Conservation (phyloP, 2,329 filamentous ascomycete genomes). For the Orbilia brochopaga region DNA sequence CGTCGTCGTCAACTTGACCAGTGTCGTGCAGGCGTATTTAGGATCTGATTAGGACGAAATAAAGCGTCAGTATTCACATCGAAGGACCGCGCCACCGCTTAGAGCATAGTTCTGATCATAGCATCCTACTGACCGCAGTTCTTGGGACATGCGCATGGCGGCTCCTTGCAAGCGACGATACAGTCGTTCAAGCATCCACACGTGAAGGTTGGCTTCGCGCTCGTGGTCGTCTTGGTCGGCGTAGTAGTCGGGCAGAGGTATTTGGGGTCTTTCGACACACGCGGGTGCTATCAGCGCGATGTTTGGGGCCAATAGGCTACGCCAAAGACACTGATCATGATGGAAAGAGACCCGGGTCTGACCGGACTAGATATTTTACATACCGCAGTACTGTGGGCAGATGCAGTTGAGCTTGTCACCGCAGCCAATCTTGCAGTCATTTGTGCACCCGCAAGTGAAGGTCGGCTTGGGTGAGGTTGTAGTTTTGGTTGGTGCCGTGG, state of each 20-base stretch:
- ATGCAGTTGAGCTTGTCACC: constrained; percentile 7
- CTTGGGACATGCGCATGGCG: constrained; percentile 45
- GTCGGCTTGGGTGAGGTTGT: constrained; percentile 21
- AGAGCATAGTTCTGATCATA: background rate
- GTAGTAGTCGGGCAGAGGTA: constrained; percentile 27
- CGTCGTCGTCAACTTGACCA: constrained; percentile 9
- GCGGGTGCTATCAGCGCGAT: constrained; percentile 23
- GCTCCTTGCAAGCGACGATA: constrained; percentile 40
- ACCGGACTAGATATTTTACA: too few relatives aligned
- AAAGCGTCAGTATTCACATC: background rate
- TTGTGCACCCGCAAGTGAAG: constrained; percentile 46
- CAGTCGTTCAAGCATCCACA: constrained; percentile 51
- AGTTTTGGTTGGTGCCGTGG: constrained; percentile 2
- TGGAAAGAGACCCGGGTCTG: too few relatives aligned
- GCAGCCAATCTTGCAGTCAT: constrained; percentile 30
- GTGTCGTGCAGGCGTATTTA: constrained; percentile 44
- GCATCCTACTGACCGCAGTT: constrained; percentile 41
- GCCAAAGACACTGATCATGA: background rate
- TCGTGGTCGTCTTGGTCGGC: constrained; percentile 42
- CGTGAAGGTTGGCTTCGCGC: constrained; percentile 33
- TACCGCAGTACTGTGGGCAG: constrained; percentile 47
- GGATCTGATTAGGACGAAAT: constrained; percentile 25
- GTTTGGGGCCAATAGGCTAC: constrained; percentile 1
- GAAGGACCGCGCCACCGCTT: background rate
- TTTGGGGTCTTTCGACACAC: constrained; percentile 32